These are phyloP conservation scores for Scutellaria barbata DNA, from an alignment of 257 asterid species.

Conservation along the genomic window DNA sequence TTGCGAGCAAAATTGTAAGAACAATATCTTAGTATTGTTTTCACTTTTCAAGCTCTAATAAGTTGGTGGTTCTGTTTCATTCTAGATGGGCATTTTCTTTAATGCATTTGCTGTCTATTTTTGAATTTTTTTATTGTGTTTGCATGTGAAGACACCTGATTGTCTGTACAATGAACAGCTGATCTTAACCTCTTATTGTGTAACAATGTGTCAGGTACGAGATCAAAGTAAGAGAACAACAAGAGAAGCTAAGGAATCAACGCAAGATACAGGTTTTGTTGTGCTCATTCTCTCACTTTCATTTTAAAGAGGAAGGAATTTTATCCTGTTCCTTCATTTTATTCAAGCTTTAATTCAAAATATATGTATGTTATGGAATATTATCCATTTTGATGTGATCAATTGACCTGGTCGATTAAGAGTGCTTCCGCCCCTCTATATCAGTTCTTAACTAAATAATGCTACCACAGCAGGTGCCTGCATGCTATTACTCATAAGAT, in stretches of 20 bases:
- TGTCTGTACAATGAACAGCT: conserved; percentile 13
- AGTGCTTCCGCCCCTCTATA: conserved; percentile 5
- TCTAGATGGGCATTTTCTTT: conserved; percentile 28
- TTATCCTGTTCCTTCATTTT: conserved; percentile 16
- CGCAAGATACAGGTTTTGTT: conserved; percentile 79
- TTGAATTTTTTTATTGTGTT: background rate
- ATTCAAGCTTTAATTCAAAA: conserved; percentile 25
- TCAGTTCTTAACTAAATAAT: background rate
- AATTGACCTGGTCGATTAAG: background rate
- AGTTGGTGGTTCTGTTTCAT: conserved; percentile 28
- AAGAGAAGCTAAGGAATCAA: conserved; percentile 79
- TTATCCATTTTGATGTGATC: conserved; percentile 14
- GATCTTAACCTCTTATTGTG: conserved; percentile 24
- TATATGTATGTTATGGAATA: conserved; percentile 1
- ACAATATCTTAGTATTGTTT: conserved; percentile 4
- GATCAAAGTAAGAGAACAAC: conserved; percentile 91
- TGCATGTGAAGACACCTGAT: background rate
- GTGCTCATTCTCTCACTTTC: conserved; percentile 22
- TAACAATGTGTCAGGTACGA: conserved; percentile 74
- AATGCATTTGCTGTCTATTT: conserved; percentile 2
- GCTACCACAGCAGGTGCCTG: conserved; percentile 2
- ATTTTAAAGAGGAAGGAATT: background rate
- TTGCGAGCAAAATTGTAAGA: conserved; percentile 92
- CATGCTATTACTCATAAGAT: background rate
- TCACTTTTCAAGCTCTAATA: background rate